A percentile compares a stretch with the other conserved stretches of the same genome.
Evolutionary conservation across 768 basidiomycete species (phyloP).

Genomic region (Coprinopsis strossmayeri): DNA sequence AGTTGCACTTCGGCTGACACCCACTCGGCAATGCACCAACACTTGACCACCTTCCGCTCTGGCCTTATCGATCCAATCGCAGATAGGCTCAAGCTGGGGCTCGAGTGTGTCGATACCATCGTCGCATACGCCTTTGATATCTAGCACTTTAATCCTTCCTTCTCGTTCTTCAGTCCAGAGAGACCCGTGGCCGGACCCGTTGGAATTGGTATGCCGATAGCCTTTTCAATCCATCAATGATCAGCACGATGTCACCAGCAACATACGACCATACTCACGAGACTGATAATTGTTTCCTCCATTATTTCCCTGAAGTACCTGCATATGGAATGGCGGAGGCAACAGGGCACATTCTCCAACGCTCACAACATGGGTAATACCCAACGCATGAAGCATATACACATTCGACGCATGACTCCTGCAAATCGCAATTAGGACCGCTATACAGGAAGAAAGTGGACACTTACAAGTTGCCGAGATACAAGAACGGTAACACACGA

Average conservation of each 20-base stretch:
- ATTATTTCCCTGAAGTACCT: not conserved
- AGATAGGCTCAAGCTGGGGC: constrained; percentile 81
- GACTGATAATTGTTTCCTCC: not conserved
- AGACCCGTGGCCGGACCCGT: constrained; percentile 50
- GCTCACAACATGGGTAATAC: constrained; percentile 95
- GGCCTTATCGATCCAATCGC: constrained; percentile 91
- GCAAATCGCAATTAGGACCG: constrained; percentile 1
- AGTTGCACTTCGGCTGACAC: constrained; percentile 91
- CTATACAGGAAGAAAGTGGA: constrained; percentile 11
- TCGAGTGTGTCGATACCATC: constrained; percentile 95
- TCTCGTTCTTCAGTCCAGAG: constrained; percentile 86
- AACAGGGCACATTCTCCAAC: constrained; percentile 92
- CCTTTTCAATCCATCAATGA: too few species aligned
- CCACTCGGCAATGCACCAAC: constrained; percentile 97
- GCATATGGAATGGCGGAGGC: constrained; percentile 48
- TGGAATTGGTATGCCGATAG: not conserved
- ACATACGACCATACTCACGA: constrained; percentile 24
- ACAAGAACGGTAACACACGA: constrained; percentile 86
- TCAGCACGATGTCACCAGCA: too few species aligned
- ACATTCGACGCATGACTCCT: constrained; percentile 93
- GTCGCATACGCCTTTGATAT: constrained; percentile 90
- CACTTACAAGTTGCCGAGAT: constrained; percentile 89
- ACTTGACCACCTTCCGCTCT: constrained; percentile 79
- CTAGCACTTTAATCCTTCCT: constrained; percentile 84
- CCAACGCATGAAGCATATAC: constrained; percentile 92